Evolutionary conservation across 495 filamentous ascomycete genomes (phyloP).

Genomic region (Aspergillus coremiiformis): DNA sequence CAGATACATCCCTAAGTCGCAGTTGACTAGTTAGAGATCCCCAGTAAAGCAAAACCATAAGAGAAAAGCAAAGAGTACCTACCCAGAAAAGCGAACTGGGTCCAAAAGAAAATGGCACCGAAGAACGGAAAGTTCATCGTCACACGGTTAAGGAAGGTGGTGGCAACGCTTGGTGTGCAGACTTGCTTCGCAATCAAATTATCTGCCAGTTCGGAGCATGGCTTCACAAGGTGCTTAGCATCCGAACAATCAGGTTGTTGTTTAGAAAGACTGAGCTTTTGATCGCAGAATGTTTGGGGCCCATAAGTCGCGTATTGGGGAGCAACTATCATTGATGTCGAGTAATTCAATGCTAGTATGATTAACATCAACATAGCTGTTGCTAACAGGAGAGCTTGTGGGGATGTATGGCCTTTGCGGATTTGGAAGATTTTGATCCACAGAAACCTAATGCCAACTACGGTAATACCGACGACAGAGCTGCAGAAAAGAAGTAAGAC

Average conservation of each 20-base stretch:
- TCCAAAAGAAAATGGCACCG: constrained; percentile 90
- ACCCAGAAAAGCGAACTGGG: constrained; percentile 85
- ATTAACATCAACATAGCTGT: constrained; percentile 88
- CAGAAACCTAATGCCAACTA: constrained; percentile 87
- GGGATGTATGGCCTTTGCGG: constrained; percentile 77
- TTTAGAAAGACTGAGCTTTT: constrained; percentile 44
- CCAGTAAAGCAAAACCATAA: neutral
- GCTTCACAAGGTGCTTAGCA: constrained; percentile 61
- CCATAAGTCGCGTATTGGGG: constrained; percentile 94
- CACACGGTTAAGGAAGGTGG: constrained; percentile 86
- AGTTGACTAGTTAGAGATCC: constrained; percentile 11
- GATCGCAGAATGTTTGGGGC: constrained; percentile 86
- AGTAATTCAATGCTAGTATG: constrained; percentile 83
- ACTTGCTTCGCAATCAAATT: constrained; percentile 57
- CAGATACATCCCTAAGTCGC: constrained; percentile 55
- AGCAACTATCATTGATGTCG: constrained; percentile 80
- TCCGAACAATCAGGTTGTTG: constrained; percentile 72
- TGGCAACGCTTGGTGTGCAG: constrained; percentile 84
- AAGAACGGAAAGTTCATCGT: constrained; percentile 96
- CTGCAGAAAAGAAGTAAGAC: constrained; percentile 79
- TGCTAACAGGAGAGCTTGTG: constrained; percentile 85
- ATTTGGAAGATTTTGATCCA: constrained; percentile 91
- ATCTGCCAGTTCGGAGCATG: constrained; percentile 68
- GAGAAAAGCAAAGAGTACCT: constrained; percentile 10
- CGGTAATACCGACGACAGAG: constrained; percentile 76